Percentiles rank a stretch among this genome's conserved stretches.
phyloP scores from a whole-genome alignment of 1,284 basidiomycete genomes.

The Ganoderma multipileum region DNA sequence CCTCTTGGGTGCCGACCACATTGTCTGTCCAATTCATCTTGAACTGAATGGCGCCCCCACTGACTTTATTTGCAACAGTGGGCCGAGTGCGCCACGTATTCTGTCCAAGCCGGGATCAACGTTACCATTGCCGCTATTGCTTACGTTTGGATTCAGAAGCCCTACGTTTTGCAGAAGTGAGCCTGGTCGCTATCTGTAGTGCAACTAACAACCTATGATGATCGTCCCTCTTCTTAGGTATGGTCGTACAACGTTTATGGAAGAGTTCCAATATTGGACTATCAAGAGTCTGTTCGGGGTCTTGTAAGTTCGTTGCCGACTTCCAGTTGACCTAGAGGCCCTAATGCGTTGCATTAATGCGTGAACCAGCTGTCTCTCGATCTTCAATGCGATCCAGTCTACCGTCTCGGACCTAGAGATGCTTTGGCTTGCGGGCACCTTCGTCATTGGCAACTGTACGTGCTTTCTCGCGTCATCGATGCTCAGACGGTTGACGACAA shows the following conservation, averaged over 20 bases:
- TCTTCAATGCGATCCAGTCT: slow-evolving; percentile 18
- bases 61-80: slow-evolving; percentile 11
- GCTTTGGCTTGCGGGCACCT: slow-evolving; percentile 23
- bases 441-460: slow-evolving; percentile 26
- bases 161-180: slow-evolving; percentile 17
- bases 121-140: slow-evolving; percentile 13
- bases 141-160: slow-evolving; percentile 24
- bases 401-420: slow-evolving; percentile 14
- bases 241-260: slow-evolving; percentile 9
- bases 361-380: slow-evolving; percentile 13
- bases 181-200: not conserved
- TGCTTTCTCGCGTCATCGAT: not conserved
- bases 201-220: too few species aligned
- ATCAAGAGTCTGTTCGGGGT: slow-evolving; percentile 24
- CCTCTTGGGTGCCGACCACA: not conserved
- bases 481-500: not conserved
- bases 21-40: not conserved
- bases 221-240: slow-evolving; percentile 5
- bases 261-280: slow-evolving; percentile 24
- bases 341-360: not conserved
- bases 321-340: not conserved
- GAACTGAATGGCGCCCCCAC: not conserved
- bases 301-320: slow-evolving; percentile 9
- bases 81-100: slow-evolving; percentile 19
- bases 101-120: slow-evolving; percentile 16